Evolutionary conservation across 1,139 yeast species (phyloP), one percentile per base, ranked within the genome.

Genomic region (Yamadazyma atmosphaerica): DNA sequence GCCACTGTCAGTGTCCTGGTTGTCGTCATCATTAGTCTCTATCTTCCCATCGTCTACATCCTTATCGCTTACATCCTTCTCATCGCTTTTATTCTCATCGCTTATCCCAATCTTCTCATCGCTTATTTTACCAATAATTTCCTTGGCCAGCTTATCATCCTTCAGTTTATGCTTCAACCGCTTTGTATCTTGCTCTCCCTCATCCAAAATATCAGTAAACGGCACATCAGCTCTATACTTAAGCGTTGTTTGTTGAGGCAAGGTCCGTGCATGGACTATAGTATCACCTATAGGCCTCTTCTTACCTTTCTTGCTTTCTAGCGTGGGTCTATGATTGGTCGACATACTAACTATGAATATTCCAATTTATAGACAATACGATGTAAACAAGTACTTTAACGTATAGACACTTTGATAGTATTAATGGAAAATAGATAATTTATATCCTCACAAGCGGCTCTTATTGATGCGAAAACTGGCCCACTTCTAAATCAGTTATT

Each of bases 291-390:
- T 68, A 2, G 53, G 51, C 37, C 73, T 61, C 22, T 65, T 68
- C 49, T 77, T 78, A 4, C 96, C 97, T 51, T 81, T 74, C 41
- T 95, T 89, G 43, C 92, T 86, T 54, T 89, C 96, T 45, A 87
- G 73, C 7, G 95, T 87, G 0, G 97, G 96, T 57, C 95, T 74
- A 56, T 87, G 96, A 35, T 94, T 92, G 2, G 95, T 83, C 1
- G 95, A 85, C 96, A 87, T 87, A 16, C n/a, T n/a, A n/a, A 16
- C 40, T 10, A 15, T 18, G 11, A 9, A 28, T n/a, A n/a, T n/a
- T n/a, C n/a, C n/a, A n/a, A n/a, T n/a, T n/a, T n/a, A n/a, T n/a
- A n/a, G n/a, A n/a, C n/a, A n/a, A n/a, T n/a, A n/a, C n/a, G n/a
- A n/a, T n/a, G n/a, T n/a, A n/a, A n/a, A n/a, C n/a, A n/a, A n/a